Conservation (phyloP, 2,329 filamentous ascomycete species). For the Colletotrichum salicis region DNA sequence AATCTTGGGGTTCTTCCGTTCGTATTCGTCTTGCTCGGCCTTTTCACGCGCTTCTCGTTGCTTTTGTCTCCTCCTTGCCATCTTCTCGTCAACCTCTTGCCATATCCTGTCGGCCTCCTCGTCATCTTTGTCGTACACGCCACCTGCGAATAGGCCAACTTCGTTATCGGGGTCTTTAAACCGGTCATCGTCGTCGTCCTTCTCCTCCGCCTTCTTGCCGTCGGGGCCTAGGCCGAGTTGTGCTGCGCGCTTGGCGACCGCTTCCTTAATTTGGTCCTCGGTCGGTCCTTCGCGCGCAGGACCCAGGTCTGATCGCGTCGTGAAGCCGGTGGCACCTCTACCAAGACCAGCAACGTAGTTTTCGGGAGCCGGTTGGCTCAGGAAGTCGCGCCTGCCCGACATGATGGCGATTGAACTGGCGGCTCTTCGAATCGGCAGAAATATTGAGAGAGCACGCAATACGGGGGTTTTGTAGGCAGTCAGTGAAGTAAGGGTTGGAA, state of each 20-base stretch:
- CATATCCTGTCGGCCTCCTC: slow-evolving; percentile 98
- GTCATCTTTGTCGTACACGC: slow-evolving; percentile 96
- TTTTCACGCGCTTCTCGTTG: slow-evolving; percentile 96
- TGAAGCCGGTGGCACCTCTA: slow-evolving; percentile 97
- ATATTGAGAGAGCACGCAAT: neutral
- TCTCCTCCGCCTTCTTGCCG: slow-evolving; percentile 76
- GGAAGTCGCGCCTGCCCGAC: slow-evolving; percentile 80
- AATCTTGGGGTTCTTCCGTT: slow-evolving; percentile 97
- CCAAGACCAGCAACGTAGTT: slow-evolving; percentile 96
- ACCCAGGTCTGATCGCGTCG: slow-evolving; percentile 94
- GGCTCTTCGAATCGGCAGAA: neutral
- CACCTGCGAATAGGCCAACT: slow-evolving; percentile 92
- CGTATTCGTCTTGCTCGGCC: slow-evolving; percentile 92
- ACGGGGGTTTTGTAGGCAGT: neutral
- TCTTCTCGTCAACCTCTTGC: slow-evolving; percentile 94
- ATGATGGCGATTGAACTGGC: slow-evolving; percentile 47
- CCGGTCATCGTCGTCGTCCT: slow-evolving; percentile 78
- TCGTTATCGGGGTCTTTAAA: slow-evolving; percentile 98
- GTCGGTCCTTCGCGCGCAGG: slow-evolving; percentile 94
- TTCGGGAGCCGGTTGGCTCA: slow-evolving; percentile 85
- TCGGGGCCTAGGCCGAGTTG: slow-evolving; percentile 77
- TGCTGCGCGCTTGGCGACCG: slow-evolving; percentile 91
- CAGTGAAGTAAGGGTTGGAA: neutral
- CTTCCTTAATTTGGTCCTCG: slow-evolving; percentile 98
- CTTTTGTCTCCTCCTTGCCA: slow-evolving; percentile 87